A percentile compares a stretch with the other conserved stretches of the same genome.
phyloP scores from a whole-genome alignment of 2,329 filamentous ascomycete species.

The Nemania diffusa region DNA sequence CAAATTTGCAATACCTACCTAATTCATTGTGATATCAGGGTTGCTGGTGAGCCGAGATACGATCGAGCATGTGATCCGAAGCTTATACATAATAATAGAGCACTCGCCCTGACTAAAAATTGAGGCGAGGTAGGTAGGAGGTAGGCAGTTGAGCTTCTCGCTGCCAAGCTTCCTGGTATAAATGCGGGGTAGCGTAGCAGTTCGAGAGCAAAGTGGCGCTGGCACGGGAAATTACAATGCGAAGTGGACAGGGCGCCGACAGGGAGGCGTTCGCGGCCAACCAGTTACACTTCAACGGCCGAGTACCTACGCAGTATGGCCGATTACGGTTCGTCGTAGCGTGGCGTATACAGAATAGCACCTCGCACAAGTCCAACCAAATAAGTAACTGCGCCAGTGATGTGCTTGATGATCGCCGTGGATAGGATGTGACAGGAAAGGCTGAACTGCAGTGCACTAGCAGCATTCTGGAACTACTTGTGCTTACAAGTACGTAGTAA shows the following conservation, averaged over 20 bases:
- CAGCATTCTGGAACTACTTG: not conserved
- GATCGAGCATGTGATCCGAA: not conserved
- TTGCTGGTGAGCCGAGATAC: not conserved
- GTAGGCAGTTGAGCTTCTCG: constrained; percentile 12
- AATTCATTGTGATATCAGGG: not conserved
- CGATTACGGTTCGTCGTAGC: constrained; percentile 12
- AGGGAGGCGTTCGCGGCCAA: constrained; percentile 21
- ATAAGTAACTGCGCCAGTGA: not conserved
- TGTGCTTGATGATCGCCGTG: constrained; percentile 20
- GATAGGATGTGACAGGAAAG: constrained; percentile 28
- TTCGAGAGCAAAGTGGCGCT: constrained; percentile 22
- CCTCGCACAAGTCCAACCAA: constrained; percentile 17
- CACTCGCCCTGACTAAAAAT: not conserved
- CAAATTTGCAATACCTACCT: too few species aligned
- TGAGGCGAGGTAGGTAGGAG: not conserved
- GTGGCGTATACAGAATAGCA: constrained; percentile 2
- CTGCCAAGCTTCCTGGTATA: constrained; percentile 17
- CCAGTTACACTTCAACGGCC: constrained; percentile 32
- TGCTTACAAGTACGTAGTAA: too few species aligned
- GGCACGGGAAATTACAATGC: constrained; percentile 32
- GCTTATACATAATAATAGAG: constrained; percentile 1
- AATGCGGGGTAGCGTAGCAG: constrained; percentile 33
- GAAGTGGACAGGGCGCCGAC: constrained; percentile 22
- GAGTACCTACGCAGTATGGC: too few species aligned
- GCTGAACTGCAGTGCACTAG: constrained; percentile 21